Percentiles rank a stretch among this genome's conserved stretches.
phyloP scores from a whole-genome alignment of 176 grass and related monocot species.

The Miscanthus lutarioriparius region DNA sequence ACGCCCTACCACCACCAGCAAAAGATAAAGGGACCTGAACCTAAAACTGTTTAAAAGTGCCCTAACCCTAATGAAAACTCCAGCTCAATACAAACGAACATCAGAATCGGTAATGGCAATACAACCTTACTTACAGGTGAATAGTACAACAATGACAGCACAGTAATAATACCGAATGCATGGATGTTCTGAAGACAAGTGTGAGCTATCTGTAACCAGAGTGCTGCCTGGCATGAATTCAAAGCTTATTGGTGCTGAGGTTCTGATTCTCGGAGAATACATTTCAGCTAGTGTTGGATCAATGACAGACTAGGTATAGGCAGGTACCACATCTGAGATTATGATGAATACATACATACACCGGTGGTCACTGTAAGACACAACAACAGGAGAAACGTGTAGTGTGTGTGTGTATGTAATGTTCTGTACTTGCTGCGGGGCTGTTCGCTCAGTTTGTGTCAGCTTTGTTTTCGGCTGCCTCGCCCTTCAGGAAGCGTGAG shows the following conservation, averaged over 20 bases:
- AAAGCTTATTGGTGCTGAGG: constrained; percentile 10
- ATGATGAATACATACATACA: constrained; percentile 22
- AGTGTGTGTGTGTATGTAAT: constrained; percentile 12
- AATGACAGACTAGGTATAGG: neutral
- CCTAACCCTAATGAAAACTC: neutral
- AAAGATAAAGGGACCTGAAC: constrained; percentile 4
- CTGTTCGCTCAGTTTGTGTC: constrained; percentile 28
- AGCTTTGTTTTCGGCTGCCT: constrained; percentile 21
- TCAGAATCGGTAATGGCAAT: neutral
- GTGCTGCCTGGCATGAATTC: neutral
- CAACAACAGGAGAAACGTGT: constrained; percentile 18
- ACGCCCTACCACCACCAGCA: constrained; percentile 1
- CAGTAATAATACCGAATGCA: neutral
- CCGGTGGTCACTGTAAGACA: constrained; percentile 11
- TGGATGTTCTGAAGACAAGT: neutral
- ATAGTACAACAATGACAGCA: constrained; percentile 11
- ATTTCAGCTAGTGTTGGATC: neutral
- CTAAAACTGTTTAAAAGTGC: neutral
- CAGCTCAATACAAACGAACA: neutral
- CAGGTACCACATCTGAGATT: constrained; percentile 9
- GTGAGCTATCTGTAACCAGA: neutral
- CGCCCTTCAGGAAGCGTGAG: constrained; percentile 58
- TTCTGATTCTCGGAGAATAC: neutral
- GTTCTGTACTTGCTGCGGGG: constrained; percentile 22
- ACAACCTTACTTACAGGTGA: neutral